These are phyloP conservation scores for Farysia itapuensis DNA, from an alignment of 1,284 basidiomycete species.

Conservation along the genomic window DNA sequence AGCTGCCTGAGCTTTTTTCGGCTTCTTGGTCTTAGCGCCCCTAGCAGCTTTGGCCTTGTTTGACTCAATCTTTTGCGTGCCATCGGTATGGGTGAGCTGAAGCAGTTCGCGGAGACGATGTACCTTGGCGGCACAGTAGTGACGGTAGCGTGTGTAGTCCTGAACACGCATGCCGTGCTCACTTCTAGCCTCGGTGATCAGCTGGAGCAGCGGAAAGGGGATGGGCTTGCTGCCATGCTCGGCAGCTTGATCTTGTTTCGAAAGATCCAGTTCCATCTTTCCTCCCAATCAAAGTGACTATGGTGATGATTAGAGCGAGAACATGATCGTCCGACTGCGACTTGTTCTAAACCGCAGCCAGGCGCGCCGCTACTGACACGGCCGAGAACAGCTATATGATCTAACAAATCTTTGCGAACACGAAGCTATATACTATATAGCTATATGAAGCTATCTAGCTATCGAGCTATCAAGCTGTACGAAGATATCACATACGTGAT, in stretches of 20 bases:
- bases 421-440: too few relatives aligned
- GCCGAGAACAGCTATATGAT: too few relatives aligned
- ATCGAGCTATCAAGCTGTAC: too few relatives aligned
- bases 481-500: too few relatives aligned
- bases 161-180: constrained; percentile 87
- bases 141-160: constrained; percentile 82
- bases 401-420: too few relatives aligned
- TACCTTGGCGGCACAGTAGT: constrained; percentile 82
- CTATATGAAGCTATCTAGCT: too few relatives aligned
- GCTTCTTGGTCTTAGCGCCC: constrained; percentile 36
- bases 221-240: constrained; percentile 18
- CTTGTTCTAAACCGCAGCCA: too few relatives aligned
- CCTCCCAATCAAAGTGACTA: too few relatives aligned
- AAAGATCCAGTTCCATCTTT: constrained; percentile 28
- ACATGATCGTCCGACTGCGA: too few relatives aligned
- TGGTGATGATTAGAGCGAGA: too few relatives aligned
- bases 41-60: constrained; percentile 17
- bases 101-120: constrained; percentile 81
- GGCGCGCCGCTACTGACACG: too few relatives aligned
- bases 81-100: constrained; percentile 72
- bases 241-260: constrained; percentile 14
- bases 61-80: constrained; percentile 11
- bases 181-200: constrained; percentile 84
- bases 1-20: constrained; percentile 27
- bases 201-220: constrained; percentile 69